phyloP scores from a whole-genome alignment of 2,329 filamentous ascomycete species.

The Madurella mycetomatis region DNA sequence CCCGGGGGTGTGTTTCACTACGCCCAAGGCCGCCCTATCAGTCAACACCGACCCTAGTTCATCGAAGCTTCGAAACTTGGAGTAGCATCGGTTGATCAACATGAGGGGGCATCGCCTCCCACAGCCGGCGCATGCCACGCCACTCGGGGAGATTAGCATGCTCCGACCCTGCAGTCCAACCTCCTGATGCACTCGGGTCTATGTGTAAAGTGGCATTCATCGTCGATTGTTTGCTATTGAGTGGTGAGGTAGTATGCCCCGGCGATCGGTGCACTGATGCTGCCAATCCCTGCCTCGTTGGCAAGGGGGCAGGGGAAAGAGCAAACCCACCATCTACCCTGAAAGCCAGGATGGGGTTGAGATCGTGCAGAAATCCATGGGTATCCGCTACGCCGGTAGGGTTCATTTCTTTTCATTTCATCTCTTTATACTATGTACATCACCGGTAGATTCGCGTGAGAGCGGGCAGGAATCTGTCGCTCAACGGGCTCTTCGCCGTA shows the following conservation, averaged over 20 bases:
- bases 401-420: constrained; percentile 12
- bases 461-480: neutral
- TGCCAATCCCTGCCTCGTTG: neutral
- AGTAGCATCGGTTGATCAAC: neutral
- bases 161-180: neutral
- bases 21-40: neutral
- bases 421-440: constrained; percentile 10
- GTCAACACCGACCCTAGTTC: neutral
- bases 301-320: neutral
- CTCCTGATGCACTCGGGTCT: neutral
- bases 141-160: neutral
- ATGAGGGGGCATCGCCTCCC: neutral
- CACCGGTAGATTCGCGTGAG: constrained; percentile 3
- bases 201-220: too few species aligned
- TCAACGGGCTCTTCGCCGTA: neutral
- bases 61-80: constrained; percentile 5
- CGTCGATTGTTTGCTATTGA: neutral
- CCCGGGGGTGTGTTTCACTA: constrained; percentile 10
- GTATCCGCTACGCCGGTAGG: neutral
- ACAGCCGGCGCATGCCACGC: neutral
- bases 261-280: neutral
- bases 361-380: constrained; percentile 1
- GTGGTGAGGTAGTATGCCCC: neutral
- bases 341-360: neutral
- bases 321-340: neutral